Evolutionary conservation across 2,329 filamentous ascomycete species (phyloP).

Genomic region (Aspergillus aculeatinus): DNA sequence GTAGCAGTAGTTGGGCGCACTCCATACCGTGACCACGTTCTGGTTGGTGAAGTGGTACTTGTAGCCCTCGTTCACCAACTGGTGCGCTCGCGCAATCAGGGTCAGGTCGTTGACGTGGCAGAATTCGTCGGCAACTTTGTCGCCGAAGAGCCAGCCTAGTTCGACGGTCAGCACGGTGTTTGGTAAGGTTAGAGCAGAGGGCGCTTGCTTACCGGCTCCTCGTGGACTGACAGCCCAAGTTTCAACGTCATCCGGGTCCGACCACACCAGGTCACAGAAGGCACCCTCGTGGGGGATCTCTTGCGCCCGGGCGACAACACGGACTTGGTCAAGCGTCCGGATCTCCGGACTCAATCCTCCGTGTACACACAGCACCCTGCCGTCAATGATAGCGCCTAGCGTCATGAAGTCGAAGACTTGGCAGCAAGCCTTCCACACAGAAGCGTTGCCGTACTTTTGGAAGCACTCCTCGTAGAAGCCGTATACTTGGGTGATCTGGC

Average conservation of each 20-base stretch:
- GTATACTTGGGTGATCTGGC: conserved; percentile 76
- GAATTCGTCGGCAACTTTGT: conserved; percentile 73
- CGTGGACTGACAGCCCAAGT: conserved; percentile 69
- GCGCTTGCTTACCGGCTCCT: conserved; percentile 57
- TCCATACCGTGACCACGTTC: conserved; percentile 81
- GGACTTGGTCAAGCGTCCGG: conserved; percentile 71
- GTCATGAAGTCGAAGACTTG: conserved; percentile 77
- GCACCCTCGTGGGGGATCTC: conserved; percentile 76
- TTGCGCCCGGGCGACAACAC: conserved; percentile 70
- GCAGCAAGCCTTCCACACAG: conserved; percentile 76
- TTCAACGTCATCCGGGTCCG: conserved; percentile 69
- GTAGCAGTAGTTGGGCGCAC: conserved; percentile 93
- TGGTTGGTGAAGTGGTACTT: conserved; percentile 95
- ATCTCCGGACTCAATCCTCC: conserved; percentile 72
- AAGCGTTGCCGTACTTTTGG: conserved; percentile 74
- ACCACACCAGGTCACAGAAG: conserved; percentile 76
- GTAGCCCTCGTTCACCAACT: conserved; percentile 75
- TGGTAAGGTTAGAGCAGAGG: neutral
- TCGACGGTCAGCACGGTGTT: conserved; percentile 11
- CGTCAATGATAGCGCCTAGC: conserved; percentile 70
- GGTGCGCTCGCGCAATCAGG: conserved; percentile 71
- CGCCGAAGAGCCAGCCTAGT: conserved; percentile 61
- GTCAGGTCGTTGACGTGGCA: conserved; percentile 73
- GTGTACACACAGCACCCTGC: conserved; percentile 71
- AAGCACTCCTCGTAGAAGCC: conserved; percentile 77